phyloP scores from a whole-genome alignment of 1,284 basidiomycete species.

The Puccinia horiana region DNA sequence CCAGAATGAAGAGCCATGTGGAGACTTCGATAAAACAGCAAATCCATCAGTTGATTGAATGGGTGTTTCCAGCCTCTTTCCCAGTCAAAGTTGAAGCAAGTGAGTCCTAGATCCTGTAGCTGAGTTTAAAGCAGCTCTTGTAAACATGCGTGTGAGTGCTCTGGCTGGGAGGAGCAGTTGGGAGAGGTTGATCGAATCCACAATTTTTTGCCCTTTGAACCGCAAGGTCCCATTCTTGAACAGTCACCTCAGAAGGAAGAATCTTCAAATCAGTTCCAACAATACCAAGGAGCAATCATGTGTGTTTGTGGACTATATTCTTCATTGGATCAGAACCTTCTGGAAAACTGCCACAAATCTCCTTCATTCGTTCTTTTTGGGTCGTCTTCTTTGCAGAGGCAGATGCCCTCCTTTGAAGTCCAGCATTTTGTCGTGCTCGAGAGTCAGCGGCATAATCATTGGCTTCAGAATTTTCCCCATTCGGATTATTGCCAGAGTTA shows the following conservation, averaged over 20 bases:
- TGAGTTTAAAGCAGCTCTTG: conserved; percentile 27
- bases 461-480: neutral
- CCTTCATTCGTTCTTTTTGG: neutral
- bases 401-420: neutral
- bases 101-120: neutral
- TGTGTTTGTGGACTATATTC: conserved; percentile 10
- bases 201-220: neutral
- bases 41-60: conserved; percentile 18
- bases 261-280: neutral
- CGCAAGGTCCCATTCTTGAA: neutral
- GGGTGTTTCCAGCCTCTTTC: conserved; percentile 19
- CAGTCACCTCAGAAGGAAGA: neutral
- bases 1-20: conserved; percentile 12
- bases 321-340: neutral
- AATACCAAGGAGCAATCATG: conserved; percentile 11
- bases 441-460: too few relatives aligned
- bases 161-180: too few relatives aligned
- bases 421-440: neutral
- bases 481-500: neutral
- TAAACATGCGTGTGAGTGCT: neutral
- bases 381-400: conserved; percentile 12
- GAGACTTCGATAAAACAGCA: neutral
- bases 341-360: neutral
- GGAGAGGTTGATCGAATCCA: neutral
- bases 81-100: conserved; percentile 24